Percentiles rank a stretch among this genome's conserved stretches.
Conservation (phyloP, 352 stramenopile genomes). For the Phytophthora sp. region DNA sequence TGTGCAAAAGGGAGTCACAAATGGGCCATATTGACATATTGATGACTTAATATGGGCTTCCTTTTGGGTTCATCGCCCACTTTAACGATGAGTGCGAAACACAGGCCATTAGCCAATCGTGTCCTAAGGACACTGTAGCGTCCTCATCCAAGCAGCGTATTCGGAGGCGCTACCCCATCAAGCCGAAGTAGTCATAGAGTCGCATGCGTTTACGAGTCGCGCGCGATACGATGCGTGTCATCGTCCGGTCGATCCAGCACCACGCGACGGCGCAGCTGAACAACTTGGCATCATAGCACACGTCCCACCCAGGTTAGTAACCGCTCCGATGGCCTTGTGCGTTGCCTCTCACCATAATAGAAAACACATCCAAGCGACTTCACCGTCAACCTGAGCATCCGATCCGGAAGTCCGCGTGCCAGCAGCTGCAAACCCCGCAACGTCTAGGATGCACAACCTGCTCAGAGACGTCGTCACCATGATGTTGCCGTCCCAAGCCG, state of each 20-base stretch:
- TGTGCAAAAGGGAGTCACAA: neutral
- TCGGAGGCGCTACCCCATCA: slow-evolving; percentile 11
- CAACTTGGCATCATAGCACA: slow-evolving; percentile 36
- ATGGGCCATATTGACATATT: neutral
- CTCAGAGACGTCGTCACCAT: slow-evolving; percentile 48
- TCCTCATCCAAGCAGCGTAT: slow-evolving; percentile 24
- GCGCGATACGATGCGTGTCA: slow-evolving; percentile 22
- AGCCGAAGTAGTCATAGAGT: slow-evolving; percentile 62
- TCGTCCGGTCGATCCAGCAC: slow-evolving; percentile 36
- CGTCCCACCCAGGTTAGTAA: slow-evolving; percentile 19
- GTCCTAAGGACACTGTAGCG: slow-evolving; percentile 16
- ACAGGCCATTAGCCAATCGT: slow-evolving; percentile 5
- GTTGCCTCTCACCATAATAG: slow-evolving; percentile 47
- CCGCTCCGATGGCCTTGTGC: neutral
- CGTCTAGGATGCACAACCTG: slow-evolving; percentile 41
- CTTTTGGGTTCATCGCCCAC: neutral
- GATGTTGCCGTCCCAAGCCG: slow-evolving; percentile 19
- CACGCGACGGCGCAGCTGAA: slow-evolving; percentile 51
- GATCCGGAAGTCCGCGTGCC: slow-evolving; percentile 48
- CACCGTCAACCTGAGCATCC: slow-evolving; percentile 28
- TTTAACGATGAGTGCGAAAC: too few species aligned
- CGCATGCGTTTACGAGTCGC: slow-evolving; percentile 32
- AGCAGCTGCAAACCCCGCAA: slow-evolving; percentile 40
- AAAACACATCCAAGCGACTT: slow-evolving; percentile 49
- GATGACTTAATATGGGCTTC: too few species aligned